Evolutionary conservation across 1,284 basidiomycete species (phyloP), one percentile per base, ranked within the genome.

Genomic region (Marasmius tenuissimus): DNA sequence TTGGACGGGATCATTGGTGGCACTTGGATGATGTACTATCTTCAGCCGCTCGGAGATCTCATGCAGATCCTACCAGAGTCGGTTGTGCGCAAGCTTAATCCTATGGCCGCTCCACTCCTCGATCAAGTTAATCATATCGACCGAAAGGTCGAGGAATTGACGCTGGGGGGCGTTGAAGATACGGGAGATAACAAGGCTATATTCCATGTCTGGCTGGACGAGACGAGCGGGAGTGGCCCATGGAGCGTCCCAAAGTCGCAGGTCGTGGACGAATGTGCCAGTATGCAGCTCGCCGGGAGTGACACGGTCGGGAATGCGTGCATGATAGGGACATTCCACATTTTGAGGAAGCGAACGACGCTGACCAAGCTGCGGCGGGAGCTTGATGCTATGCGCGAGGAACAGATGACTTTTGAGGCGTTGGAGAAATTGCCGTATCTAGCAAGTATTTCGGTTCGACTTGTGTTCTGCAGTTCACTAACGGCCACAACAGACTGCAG

Each of bases 391-490:
- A 63, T 57, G 16, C 66, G 66, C 65, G 65, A 61, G 14, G 60
- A 65, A 18, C 34, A 49, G 37, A 62, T 61, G 34, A 39, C 33
- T 4, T 60, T 27, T 33, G 51, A 33, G n/a, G 52, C 14, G 7
- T 47, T 64, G 18, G 62, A 66, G 58, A 66, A 67, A 45, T 56
- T 67, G 42, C 66, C 66, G n/a, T 67, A 67, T 62, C 48, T 67
- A 47, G 66, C 66, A n/a, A 49, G 59, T 58, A 33, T 16, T 27
- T 33, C 2, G 11, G 1, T 34, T 52, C 16, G 50, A 12, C 12
- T 7, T 3, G 9, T 52, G 6, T 16, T 22, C 33, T 27, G 20
- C 10, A 9, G 11, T 11, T 52, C 20, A 52, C 2, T 33, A 16
- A 16, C 20, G 10, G 27, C 27, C 11, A 42, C 40, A 3, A n/a